Percentiles rank a stretch among this genome's conserved stretches.
Conservation (phyloP, 306 rosid genomes). For the Castanea mollissima region DNA sequence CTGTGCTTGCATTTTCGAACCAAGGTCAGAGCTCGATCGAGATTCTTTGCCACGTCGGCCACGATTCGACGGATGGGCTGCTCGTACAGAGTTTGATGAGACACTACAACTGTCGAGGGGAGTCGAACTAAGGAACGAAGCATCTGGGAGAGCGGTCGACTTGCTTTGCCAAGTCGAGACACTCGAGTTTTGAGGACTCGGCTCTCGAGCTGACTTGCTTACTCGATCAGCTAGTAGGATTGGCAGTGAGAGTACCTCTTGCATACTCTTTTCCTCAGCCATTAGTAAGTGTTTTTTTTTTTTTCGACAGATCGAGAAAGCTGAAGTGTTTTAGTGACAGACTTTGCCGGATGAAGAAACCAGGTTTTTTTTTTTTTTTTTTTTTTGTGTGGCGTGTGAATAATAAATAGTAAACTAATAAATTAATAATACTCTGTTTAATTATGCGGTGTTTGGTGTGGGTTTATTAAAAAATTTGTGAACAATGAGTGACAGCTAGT, state of each 20-base stretch:
- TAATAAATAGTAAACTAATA: no score
- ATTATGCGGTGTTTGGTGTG: no score
- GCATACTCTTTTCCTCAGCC: slow-evolving; percentile 54
- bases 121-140: slow-evolving; percentile 59
- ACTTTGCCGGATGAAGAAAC: no score
- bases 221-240: slow-evolving; percentile 67
- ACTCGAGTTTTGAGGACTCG: slow-evolving; percentile 58
- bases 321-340: no score
- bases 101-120: slow-evolving; percentile 17
- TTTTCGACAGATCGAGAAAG: no score
- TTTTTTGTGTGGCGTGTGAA: no score
- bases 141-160: slow-evolving; percentile 61
- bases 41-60: slow-evolving; percentile 52
- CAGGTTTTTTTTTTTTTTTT: no score
- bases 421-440: no score
- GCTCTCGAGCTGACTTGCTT: slow-evolving; percentile 62
- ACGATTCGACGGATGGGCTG: slow-evolving; percentile 70
- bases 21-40: slow-evolving; percentile 55
- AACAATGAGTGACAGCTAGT: no score
- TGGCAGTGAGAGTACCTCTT: slow-evolving; percentile 54
- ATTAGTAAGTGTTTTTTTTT: background rate
- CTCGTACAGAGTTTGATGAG: slow-evolving; percentile 59
- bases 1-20: slow-evolving; percentile 61
- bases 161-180: slow-evolving; percentile 49
- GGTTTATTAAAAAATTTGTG: no score